Base-by-base conservation (phyloP, 2,329 filamentous ascomycete genomes). In the Botryotinia globosa region DNA sequence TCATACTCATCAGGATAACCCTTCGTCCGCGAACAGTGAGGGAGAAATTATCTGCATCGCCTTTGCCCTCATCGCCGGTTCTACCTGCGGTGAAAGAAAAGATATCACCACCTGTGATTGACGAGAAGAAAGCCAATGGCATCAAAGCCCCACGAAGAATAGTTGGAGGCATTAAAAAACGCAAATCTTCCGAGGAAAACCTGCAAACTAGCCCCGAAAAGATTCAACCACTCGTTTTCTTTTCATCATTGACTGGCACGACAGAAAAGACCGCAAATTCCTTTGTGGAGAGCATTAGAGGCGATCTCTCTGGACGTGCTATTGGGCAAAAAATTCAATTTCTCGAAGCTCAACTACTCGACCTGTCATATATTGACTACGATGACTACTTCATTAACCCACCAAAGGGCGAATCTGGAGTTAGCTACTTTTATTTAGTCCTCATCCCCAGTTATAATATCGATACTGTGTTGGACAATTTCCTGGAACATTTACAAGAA, bases 361-460 rank as follows among this genome's bases (percentile, higher is more conserved):
- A 98, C 79, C 84, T 98, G 39, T 90, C 94, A 3, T 91, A 97
- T 74, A 87, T 97, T 70, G 95, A 98, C 78, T 93, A 95, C 78
- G 95, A 99, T 78, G 94, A 98, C 79, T 97, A 92, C 82, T 98
- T 98, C 80, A 89, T 97, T 73, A 88, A 87, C 3, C 88, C 90
- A 0, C 94, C 94, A 0, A 92, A 92, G 80, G 80, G 84, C n/a
- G 82, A 82, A 22, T 78, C 80, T 9, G 80, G 80, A 34, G 82
- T 83, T 4, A 89, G 90, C 74, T 88, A 91, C 77, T 90, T 98
- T 77, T 99, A 98, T 82, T 85, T 97, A 56, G 86, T 98, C 71
- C 83, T 98, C 54, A 82, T 98, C 6, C 96, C 95, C 0, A 94
- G 92, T 75, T 98, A 98, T 85, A 97, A 98, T 80, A 97, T 98